Base-by-base conservation (phyloP, 73 alveolate species). In the Symbiodinium natans region DNA sequence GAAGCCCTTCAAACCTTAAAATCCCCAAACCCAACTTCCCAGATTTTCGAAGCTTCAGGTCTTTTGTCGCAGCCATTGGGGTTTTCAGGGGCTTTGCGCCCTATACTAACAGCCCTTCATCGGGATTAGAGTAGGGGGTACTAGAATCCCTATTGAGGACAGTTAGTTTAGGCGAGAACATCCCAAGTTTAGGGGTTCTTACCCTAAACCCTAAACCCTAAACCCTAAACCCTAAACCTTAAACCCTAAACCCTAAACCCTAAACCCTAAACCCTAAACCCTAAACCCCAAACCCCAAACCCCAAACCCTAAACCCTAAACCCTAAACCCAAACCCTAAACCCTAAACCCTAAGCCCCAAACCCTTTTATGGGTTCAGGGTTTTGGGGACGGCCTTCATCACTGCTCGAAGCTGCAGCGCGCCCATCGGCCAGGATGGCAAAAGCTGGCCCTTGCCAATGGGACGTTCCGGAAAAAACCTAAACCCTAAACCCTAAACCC, bases 321-420 rank as follows among this genome's bases (percentile, higher is more conserved):
- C 0, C 74, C 25, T 8, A 56, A 13, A 11, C 25, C 31, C 80
- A 63, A 23, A 25, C 38, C 13, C 40, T 9, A 63, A 63, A 1
- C 19, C 80, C 33, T 63, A 29, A 25, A 27, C 80, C 29, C 39
- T 46, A 46, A 46, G 36, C 80, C 80, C 29, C 36, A 63, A 63
- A 0, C 19, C 80, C 80, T 46, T 46, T 46, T 46, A 46, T 9
- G 21, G 21, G 21, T 46, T 9, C 6, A 46, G 13, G 27, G 10
- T 25, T 74, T 8, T 31, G 29, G 43, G 5, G 48, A 4, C 23
- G 6, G 75, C 85, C 87, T 73, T 90, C 97, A 90, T 71, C 48
- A 71, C 48, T 4, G 88, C 82, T 23, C 97, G 97, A 39, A 90
- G 38, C 75, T 90, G 97, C 42, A 90, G 40, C 9, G 97, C 97